These are phyloP conservation scores for Phellinidium pouzarii DNA, from an alignment of 1,284 basidiomycete genomes.

Conservation along the genomic window DNA sequence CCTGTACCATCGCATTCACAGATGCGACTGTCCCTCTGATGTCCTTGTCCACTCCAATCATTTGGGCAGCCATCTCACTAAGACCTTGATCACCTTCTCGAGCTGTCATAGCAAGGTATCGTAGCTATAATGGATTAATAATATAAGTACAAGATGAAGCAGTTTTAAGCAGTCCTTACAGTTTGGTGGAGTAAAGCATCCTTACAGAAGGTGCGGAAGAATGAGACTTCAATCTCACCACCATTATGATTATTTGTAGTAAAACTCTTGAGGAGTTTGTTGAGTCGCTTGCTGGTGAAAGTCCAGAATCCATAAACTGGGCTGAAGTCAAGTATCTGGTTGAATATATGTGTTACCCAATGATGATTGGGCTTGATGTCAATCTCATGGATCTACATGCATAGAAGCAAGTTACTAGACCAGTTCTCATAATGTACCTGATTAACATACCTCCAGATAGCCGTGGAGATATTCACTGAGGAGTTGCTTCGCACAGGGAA, in stretches of 20 bases:
- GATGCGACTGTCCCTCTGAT: too few species aligned
- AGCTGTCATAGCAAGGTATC: background rate
- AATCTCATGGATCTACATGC: conserved; percentile 13
- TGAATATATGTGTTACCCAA: conserved; percentile 17
- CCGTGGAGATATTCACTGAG: conserved; percentile 16
- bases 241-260: conserved; percentile 18
- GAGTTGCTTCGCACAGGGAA: conserved; percentile 13
- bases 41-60: too few species aligned
- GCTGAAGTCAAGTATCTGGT: conserved; percentile 19
- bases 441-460: conserved; percentile 13
- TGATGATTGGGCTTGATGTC: conserved; percentile 20
- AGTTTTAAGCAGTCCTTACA: conserved; percentile 1
- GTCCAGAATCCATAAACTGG: conserved; percentile 21
- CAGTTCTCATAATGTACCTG: background rate
- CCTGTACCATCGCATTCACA: too few species aligned
- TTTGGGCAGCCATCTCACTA: too few species aligned
- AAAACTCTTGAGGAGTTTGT: conserved; percentile 20
- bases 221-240: conserved; percentile 15
- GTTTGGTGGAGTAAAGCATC: background rate
- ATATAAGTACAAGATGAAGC: background rate
- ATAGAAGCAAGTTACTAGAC: background rate
- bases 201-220: conserved; percentile 8
- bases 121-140: background rate
- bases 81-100: background rate
- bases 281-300: conserved; percentile 19